Evolutionary conservation across 805 yeast species (phyloP).

Genomic region (Suhomyces tanzawaensis): DNA sequence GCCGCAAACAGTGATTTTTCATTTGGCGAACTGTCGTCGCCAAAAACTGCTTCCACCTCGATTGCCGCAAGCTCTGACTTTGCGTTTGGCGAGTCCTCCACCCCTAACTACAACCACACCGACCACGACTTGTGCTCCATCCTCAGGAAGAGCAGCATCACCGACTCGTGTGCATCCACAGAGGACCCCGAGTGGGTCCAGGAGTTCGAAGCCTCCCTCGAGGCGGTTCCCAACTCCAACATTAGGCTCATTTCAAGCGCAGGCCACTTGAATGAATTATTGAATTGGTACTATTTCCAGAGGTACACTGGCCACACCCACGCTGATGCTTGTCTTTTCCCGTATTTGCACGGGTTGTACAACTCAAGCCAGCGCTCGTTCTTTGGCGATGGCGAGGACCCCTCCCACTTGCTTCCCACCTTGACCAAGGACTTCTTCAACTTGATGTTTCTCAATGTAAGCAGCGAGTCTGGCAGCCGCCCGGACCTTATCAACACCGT

Average conservation of each 20-base stretch:
- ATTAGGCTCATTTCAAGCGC: slow-evolving; percentile 9
- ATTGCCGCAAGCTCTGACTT: not conserved
- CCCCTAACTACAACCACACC: slow-evolving; percentile 5
- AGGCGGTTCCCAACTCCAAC: slow-evolving; percentile 7
- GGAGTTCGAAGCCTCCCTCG: slow-evolving; percentile 10
- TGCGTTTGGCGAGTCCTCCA: not conserved
- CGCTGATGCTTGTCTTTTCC: slow-evolving; percentile 21
- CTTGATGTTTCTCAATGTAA: slow-evolving; percentile 12
- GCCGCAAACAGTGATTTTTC: not conserved
- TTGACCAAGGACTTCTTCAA: slow-evolving; percentile 7
- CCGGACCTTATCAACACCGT: slow-evolving; percentile 11
- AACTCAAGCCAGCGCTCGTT: slow-evolving; percentile 23
- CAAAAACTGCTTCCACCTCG: slow-evolving; percentile 6
- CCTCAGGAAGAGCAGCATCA: slow-evolving; percentile 5
- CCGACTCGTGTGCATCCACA: not conserved
- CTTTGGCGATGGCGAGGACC: slow-evolving; percentile 24
- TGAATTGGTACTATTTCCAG: slow-evolving; percentile 9
- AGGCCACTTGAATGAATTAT: slow-evolving; percentile 5
- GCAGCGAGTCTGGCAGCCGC: not conserved
- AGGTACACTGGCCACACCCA: slow-evolving; percentile 3
- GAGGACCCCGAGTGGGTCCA: slow-evolving; percentile 7
- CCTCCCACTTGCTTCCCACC: slow-evolving; percentile 1
- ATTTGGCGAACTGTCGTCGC: slow-evolving; percentile 3
- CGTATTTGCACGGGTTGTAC: slow-evolving; percentile 34
- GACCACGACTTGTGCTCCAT: slow-evolving; percentile 3